Conservation (phyloP, 768 basidiomycete genomes). For the Serendipita sp. region DNA sequence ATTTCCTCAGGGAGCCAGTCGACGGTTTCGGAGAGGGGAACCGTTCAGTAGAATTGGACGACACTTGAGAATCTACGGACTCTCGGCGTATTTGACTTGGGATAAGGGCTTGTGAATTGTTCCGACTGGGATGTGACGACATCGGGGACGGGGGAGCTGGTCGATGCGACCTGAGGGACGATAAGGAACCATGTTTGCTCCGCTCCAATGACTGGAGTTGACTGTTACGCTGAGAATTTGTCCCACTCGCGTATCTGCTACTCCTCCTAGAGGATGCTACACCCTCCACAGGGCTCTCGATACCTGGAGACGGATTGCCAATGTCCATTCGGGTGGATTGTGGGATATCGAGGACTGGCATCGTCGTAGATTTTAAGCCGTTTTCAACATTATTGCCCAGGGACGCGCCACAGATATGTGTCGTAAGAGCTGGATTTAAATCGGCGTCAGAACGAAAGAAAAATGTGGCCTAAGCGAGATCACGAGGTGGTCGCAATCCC, state of each 20-base stretch:
- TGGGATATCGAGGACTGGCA: background rate
- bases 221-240: background rate
- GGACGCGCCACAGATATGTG: background rate
- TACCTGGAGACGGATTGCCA: background rate
- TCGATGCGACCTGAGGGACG: background rate
- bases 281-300: background rate
- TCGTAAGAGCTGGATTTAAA: too few relatives aligned
- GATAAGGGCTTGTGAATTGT: background rate
- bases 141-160: background rate
- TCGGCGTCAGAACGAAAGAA: too few relatives aligned
- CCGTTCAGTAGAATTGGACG: background rate
- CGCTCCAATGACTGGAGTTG: background rate
- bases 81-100: background rate
- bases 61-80: background rate
- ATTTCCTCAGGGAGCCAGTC: background rate
- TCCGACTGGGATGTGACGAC: background rate
- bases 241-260: background rate
- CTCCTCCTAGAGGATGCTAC: background rate
- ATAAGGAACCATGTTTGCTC: background rate
- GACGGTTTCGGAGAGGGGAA: background rate
- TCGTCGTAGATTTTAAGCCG: background rate
- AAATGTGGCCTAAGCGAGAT: background rate
- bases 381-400: background rate
- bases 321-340: background rate
- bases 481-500: background rate